Evolutionary conservation across 1,284 basidiomycete genomes (phyloP), one percentile per base, ranked within the genome.

Genomic region (Fomitopsis betulina): DNA sequence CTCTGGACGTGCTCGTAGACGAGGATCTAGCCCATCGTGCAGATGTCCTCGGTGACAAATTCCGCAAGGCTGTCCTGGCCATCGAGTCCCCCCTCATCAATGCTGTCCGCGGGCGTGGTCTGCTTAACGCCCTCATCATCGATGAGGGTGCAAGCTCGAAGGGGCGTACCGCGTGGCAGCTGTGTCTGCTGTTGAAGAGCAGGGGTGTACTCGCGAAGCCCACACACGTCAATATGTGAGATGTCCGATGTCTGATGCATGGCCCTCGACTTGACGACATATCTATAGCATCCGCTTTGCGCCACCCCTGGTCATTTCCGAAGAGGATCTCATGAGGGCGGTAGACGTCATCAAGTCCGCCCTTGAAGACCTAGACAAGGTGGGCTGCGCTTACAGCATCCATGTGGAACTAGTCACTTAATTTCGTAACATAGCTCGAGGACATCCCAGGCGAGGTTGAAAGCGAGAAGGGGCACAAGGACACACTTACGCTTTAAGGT

Each of bases 41-140:
- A 0, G 81, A 86, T 63, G 69, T 70, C 1, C 83, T 98, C 1
- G 96, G 96, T 19, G 84, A 89, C 68, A 75, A 84, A 59, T 98
- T 98, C 87, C 86, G 94, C 56, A 68, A 76, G 0, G 81, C 81
- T 10, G 74, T 97, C 53, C 72, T 73, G 40, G 82, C 79, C 42
- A 74, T 96, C 70, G 79, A 87, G 59, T 87, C 84, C 10, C 87
- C 91, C 0, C 78, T 92, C 56, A 79, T 94, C 65, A 79, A 84
- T 65, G 76, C 76, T 37, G 92, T 98, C 23, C 84, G 95, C 27
- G 96, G 95, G 1, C 80, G 86, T 57, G 96, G 96, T 0, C 75
- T 99, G 59, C 78, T 99, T 66, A 98, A 98, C 71, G 96, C 96
- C 8, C 84, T 99, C 25, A 91, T 98, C 27, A 95, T 99, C 60